Percentiles rank a stretch among this genome's conserved stretches.
Conservation (phyloP, 2,329 filamentous ascomycete genomes). For the Pseudogymnoascus sp. region DNA sequence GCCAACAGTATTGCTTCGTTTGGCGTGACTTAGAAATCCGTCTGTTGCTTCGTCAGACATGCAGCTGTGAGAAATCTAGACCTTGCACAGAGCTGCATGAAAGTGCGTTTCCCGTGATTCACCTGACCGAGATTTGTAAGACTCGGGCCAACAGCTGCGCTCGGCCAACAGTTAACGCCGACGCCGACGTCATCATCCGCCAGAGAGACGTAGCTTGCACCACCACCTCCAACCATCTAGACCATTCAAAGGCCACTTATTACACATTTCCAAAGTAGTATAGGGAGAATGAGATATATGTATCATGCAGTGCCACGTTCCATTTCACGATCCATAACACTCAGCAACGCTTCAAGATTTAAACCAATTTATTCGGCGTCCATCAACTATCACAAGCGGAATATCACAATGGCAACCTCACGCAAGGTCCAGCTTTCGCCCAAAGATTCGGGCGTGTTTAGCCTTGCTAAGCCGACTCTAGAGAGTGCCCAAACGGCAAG, state of each 20-base stretch:
- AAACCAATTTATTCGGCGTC: background rate
- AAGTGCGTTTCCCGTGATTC: background rate
- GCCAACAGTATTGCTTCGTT: no score
- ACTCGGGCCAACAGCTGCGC: background rate
- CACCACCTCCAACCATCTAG: background rate
- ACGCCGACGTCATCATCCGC: slow-evolving; percentile 1
- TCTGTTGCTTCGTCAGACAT: background rate
- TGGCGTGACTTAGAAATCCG: background rate
- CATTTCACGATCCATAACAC: background rate
- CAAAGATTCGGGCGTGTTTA: slow-evolving; percentile 43
- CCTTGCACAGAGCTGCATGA: background rate
- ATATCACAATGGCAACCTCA: slow-evolving; percentile 23
- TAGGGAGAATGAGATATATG: background rate
- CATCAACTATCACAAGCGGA: background rate
- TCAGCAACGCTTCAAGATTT: background rate
- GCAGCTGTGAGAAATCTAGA: background rate
- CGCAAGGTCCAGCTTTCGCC: slow-evolving; percentile 39
- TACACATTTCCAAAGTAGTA: background rate
- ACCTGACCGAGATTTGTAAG: background rate
- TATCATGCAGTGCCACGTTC: background rate
- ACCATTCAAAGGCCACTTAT: slow-evolving; percentile 1
- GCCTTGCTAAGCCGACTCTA: slow-evolving; percentile 39
- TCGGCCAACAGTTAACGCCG: background rate
- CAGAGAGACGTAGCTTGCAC: background rate
- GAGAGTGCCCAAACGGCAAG: slow-evolving; percentile 55